phyloP scores from a whole-genome alignment of 768 basidiomycete genomes.

The Trametopsis cervina region DNA sequence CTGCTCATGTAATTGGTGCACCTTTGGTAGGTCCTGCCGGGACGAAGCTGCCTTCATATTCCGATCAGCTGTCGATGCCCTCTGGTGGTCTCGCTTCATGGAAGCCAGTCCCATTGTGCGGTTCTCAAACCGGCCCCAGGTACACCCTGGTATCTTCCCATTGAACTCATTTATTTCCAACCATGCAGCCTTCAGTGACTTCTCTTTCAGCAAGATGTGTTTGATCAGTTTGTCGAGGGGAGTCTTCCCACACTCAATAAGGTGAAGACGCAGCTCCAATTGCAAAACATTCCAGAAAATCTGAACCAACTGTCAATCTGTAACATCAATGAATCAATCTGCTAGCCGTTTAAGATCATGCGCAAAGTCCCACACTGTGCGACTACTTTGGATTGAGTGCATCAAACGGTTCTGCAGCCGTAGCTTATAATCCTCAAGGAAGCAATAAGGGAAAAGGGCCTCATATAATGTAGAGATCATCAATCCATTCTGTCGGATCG shows the following conservation, averaged over 20 bases:
- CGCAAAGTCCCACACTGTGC: not conserved
- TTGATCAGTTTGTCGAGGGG: not conserved
- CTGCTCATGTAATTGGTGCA: not conserved
- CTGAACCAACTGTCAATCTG: slow-evolving; percentile 8
- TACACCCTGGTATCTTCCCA: not conserved
- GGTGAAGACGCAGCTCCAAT: slow-evolving; percentile 14
- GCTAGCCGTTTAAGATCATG: slow-evolving; percentile 17
- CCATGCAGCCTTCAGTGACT: not conserved
- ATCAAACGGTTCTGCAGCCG: not conserved
- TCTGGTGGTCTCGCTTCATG: not conserved
- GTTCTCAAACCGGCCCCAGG: not conserved
- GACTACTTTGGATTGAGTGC: not conserved
- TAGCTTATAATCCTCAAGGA: slow-evolving; percentile 11
- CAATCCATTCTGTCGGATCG: slow-evolving; percentile 9
- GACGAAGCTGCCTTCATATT: not conserved
- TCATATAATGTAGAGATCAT: slow-evolving; percentile 9
- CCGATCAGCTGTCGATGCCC: not conserved
- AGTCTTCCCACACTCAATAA: slow-evolving; percentile 14
- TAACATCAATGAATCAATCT: slow-evolving; percentile 11
- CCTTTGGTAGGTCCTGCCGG: not conserved
- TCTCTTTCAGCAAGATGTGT: not conserved
- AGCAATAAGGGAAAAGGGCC: slow-evolving; percentile 14
- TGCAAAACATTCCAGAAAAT: slow-evolving; percentile 12
- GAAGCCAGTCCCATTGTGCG: not conserved
- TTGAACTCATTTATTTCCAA: not conserved